Percentiles rank a stretch among this genome's conserved stretches.
These are phyloP conservation scores for Tephrocybe sp. DNA, from an alignment of 768 basidiomycete genomes.

Conservation along the genomic window DNA sequence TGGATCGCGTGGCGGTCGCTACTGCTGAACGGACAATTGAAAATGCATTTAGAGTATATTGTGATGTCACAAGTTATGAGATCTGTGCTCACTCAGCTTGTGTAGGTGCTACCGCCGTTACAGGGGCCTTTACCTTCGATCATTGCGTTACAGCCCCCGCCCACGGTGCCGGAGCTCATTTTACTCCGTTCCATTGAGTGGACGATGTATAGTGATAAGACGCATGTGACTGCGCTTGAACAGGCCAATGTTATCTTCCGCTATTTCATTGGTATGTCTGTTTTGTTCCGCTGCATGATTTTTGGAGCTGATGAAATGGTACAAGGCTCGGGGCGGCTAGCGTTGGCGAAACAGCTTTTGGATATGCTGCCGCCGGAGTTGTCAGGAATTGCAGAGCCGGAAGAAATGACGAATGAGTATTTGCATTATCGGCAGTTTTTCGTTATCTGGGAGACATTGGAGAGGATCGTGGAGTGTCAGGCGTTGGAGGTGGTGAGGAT, in stretches of 20 bases:
- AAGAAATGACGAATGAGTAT: constrained; percentile 73
- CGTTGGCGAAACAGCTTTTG: constrained; percentile 61
- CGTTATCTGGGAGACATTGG: constrained; percentile 66
- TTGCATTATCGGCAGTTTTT: constrained; percentile 83
- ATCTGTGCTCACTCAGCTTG: constrained; percentile 9
- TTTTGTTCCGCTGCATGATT: no score
- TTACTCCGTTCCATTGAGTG: constrained; percentile 91
- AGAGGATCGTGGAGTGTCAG: constrained; percentile 60
- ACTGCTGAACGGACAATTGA: constrained; percentile 81
- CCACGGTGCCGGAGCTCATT: constrained; percentile 58
- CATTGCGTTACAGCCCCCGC: constrained; percentile 53
- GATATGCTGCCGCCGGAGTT: constrained; percentile 65
- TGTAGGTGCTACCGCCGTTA: constrained; percentile 50
- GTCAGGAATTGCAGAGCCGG: constrained; percentile 60
- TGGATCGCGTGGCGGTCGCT: constrained; percentile 74
- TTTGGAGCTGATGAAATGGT: no score
- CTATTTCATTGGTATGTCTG: constrained; percentile 78
- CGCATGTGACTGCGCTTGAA: constrained; percentile 76
- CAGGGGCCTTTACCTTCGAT: constrained; percentile 63
- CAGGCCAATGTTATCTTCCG: constrained; percentile 88
- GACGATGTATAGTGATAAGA: constrained; percentile 78
- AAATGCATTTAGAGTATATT: constrained; percentile 59
- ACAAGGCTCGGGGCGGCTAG: constrained; percentile 73
- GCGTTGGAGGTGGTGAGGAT: constrained; percentile 55
- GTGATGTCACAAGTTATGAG: background rate